Base-by-base conservation (phyloP, 371 early-diverging fungal genomes). In the Fennellomyces sp. region DNA sequence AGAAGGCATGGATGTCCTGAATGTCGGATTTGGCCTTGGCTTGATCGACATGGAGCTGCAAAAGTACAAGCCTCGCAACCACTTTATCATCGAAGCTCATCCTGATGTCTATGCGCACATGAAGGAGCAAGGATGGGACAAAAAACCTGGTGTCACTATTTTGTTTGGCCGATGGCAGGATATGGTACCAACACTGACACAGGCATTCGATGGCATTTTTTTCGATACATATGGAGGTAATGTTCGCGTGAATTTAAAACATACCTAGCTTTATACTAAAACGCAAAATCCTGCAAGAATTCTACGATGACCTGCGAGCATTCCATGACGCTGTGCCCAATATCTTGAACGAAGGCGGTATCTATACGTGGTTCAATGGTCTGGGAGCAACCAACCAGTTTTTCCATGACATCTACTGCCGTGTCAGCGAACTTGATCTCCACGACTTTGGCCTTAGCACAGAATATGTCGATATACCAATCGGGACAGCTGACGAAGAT, bases 71-170 rank as follows among this genome's bases (percentile, higher is more conserved):
- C 87, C 88, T 2, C 84, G 84, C 5, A 71, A 81, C 45, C 98
- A 98, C 64, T 91, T 90, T 15, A 97, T 98, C 64, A 94, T 97
- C 48, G 98, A 98, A 74, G 98, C 98, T 2, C 98, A 98, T 66
- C 96, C 97, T 19, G 96, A 96, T 70, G 98, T 98, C 11, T 94
- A 93, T 72, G 86, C 83, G 23, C 85, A 92, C 49, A 97, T 97
- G 96, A 50, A 89, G 54, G 73, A 76, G 23, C 73, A 87, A 17
- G 95, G 94, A 2, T 95, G 95, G 96, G 88, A 89, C 68, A 86
- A 89, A 58, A 91, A 90, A 48, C 86, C 86, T 5, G 89, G 88
- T 38, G 97, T 95, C 33, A 85, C 83, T 49, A 91, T 97, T 49
- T 62, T 93, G 58, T 93, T 92, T 87, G 97, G 96, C 8, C 78